These are phyloP conservation scores for Evansstolkia leycettana DNA, from an alignment of 495 filamentous ascomycete genomes.

Conservation along the genomic window DNA sequence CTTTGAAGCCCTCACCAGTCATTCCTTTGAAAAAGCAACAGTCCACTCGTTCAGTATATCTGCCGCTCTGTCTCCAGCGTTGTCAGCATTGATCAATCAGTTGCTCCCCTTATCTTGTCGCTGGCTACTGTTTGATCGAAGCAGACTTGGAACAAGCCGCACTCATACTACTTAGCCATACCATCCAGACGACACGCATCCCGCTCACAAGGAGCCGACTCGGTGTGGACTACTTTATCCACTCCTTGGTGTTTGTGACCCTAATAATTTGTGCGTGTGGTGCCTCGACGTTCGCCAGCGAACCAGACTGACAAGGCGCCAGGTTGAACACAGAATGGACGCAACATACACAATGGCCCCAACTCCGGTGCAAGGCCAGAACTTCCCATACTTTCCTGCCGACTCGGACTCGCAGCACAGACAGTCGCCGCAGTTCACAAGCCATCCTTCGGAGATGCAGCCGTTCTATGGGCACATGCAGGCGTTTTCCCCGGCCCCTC, in stretches of 20 bases:
- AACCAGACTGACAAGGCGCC: neutral
- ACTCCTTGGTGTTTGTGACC: no score
- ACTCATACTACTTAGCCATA: no score
- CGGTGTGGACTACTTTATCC: no score
- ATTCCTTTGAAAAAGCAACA: no score
- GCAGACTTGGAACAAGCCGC: no score
- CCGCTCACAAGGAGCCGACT: no score
- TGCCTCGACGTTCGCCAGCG: neutral
- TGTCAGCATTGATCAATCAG: slow-evolving; percentile 3
- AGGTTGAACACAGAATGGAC: slow-evolving; percentile 31
- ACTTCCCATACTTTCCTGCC: slow-evolving; percentile 87
- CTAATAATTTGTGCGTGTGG: no score
- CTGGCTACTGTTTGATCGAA: no score
- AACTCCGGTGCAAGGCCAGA: slow-evolving; percentile 45
- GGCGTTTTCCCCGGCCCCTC: slow-evolving; percentile 18
- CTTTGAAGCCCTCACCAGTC: no score
- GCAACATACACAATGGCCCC: slow-evolving; percentile 36
- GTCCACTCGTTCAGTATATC: no score
- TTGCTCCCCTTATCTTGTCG: slow-evolving; percentile 1
- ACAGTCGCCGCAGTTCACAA: slow-evolving; percentile 73
- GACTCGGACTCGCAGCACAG: slow-evolving; percentile 62
- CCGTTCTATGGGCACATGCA: slow-evolving; percentile 39
- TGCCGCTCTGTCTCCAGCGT: slow-evolving; percentile 1
- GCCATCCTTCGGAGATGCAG: slow-evolving; percentile 47
- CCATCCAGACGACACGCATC: no score